A percentile compares a stretch with the other conserved stretches of the same genome.
Conservation (phyloP, 352 stramenopile genomes). For the Halophytophthora batemanensis region DNA sequence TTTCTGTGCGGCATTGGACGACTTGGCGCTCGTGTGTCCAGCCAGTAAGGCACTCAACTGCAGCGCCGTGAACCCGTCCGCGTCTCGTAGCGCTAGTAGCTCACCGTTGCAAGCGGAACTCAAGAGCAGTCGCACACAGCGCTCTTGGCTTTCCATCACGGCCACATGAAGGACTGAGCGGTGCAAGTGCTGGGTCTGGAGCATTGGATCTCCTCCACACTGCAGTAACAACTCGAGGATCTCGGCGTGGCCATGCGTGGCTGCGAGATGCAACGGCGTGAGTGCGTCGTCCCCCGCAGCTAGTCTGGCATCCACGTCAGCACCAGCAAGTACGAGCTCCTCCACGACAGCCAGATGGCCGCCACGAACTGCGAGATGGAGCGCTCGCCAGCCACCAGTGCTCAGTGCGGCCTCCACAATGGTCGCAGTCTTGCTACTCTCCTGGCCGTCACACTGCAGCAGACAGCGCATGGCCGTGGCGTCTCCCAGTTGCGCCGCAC, state of each 20-base stretch:
- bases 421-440: neutral
- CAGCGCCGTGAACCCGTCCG: slow-evolving; percentile 25
- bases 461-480: slow-evolving; percentile 20
- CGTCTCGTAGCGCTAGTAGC: slow-evolving; percentile 12
- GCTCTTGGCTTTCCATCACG: slow-evolving; percentile 9
- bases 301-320: slow-evolving; percentile 26
- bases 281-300: slow-evolving; percentile 16
- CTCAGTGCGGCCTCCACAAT: slow-evolving; percentile 13
- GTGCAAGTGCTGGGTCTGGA: slow-evolving; percentile 15
- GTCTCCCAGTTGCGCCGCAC: slow-evolving; percentile 31
- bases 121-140: slow-evolving; percentile 22
- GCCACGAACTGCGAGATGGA: slow-evolving; percentile 31
- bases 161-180: slow-evolving; percentile 33
- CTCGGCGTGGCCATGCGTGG: slow-evolving; percentile 11
- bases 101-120: neutral
- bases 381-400: slow-evolving; percentile 32
- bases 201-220: slow-evolving; percentile 26
- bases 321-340: slow-evolving; percentile 30
- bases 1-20: neutral
- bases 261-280: slow-evolving; percentile 35
- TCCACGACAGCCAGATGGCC: slow-evolving; percentile 28
- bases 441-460: neutral
- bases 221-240: slow-evolving; percentile 37
- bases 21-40: neutral
- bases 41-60: slow-evolving; percentile 21